A percentile compares a stretch with the other conserved stretches of the same genome.
Evolutionary conservation across 306 rosid species (phyloP).

Genomic region (Prunus kanzakura): DNA sequence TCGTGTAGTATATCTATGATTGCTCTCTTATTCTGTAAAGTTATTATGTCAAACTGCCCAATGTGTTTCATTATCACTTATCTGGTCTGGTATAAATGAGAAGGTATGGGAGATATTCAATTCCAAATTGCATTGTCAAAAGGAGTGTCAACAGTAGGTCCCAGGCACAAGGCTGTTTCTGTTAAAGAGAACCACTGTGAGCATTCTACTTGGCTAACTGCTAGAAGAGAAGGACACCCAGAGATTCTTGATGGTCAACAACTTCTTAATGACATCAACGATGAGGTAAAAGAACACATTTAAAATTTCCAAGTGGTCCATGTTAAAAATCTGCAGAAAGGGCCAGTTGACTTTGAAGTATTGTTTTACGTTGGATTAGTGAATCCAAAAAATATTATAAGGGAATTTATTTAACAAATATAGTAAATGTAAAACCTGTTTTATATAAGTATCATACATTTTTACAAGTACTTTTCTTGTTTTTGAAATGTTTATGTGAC

Average conservation of each 20-base stretch:
- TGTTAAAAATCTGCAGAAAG: background rate
- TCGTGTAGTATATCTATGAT: background rate
- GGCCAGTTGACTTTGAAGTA: background rate
- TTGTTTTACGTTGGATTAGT: background rate
- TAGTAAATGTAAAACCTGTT: background rate
- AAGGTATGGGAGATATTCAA: conserved; percentile 47
- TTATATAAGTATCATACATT: background rate
- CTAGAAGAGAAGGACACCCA: conserved; percentile 61
- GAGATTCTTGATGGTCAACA: conserved; percentile 60
- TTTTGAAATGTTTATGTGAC: conserved; percentile 27
- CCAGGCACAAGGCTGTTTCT: conserved; percentile 54
- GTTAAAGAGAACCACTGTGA: conserved; percentile 31
- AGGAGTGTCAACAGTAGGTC: conserved; percentile 60
- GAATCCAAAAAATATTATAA: background rate
- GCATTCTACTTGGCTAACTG: conserved; percentile 60
- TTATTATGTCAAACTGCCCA: background rate
- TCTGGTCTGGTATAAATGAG: conserved; percentile 12
- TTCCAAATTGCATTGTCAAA: conserved; percentile 60
- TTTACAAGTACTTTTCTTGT: conserved; percentile 2
- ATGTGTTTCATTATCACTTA: background rate
- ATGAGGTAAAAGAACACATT: conserved; percentile 37
- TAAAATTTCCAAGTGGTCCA: background rate
- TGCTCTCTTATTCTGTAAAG: background rate
- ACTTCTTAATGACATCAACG: conserved; percentile 45
- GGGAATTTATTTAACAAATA: background rate